Base-by-base conservation (phyloP, 2,329 filamentous ascomycete genomes). In the Helotiales sp. region DNA sequence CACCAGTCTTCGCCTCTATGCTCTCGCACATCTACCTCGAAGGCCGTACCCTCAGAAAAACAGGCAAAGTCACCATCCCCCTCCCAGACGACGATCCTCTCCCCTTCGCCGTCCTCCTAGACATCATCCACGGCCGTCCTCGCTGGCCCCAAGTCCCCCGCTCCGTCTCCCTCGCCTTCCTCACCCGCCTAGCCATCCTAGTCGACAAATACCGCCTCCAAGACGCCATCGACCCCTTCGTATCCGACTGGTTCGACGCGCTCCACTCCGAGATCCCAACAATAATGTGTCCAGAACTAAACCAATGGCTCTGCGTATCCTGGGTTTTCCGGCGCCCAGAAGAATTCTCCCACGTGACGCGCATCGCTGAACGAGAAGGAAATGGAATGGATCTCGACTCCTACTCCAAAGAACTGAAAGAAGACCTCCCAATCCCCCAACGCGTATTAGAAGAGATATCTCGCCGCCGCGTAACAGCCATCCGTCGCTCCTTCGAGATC, bases 171-270 rank as follows among this genome's bases (percentile, higher is more conserved):
- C 68, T 72, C 15, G 7, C 34, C 1, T 59, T 67, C 19, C 61
- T 75, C 5, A 63, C 71, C 5, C 59, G 61, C 10, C 38, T 75
- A n/a, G 67, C 71, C 1, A 58, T 65, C 0, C 48, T 71, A 3
- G 66, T 66, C 24, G 63, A 69, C 33, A 68, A 70, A 27, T 75
- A 73, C 29, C 29, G 46, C 24, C 42, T 65, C 12, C 52, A 60
- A 10, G 50, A 57, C 13, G 48, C 44, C 3, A 29, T 54, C 9
- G 47, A 54, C 24, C 19, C 24, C 2, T 54, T 47, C 25, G 49
- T 52, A 5, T 27, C 54, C 8, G 10, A 13, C 1, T 65, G 61
- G 60, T 36, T 63, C 1, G 53, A 62, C 7, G 34, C 40, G 0
- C 33, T 59, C 13, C 36, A 34, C 27, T 9, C 19, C 17, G 50